These are phyloP conservation scores for Dothidotthia symphoricarpi DNA, from an alignment of 2,329 filamentous ascomycete genomes.

Conservation along the genomic window DNA sequence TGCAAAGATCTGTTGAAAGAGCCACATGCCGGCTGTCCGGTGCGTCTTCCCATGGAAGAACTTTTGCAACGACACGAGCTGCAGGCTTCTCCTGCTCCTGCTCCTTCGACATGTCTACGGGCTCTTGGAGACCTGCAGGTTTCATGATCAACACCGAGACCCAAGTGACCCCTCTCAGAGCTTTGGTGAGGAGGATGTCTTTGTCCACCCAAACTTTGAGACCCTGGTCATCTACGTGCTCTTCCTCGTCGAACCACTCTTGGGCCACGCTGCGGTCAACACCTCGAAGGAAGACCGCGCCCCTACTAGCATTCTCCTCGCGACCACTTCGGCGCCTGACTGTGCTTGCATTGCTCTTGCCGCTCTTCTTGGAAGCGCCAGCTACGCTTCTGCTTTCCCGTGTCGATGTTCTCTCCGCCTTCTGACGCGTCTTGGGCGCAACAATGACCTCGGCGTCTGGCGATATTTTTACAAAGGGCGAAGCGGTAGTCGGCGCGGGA, in stretches of 20 bases:
- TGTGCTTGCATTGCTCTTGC: slow-evolving; percentile 72
- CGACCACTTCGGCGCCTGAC: slow-evolving; percentile 57
- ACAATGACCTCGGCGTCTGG: slow-evolving; percentile 97
- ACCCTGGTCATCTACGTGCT: slow-evolving; percentile 48
- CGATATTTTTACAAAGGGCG: slow-evolving; percentile 85
- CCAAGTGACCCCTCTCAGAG: slow-evolving; percentile 73
- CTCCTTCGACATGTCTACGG: slow-evolving; percentile 70
- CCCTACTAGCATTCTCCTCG: slow-evolving; percentile 65
- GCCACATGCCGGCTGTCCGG: slow-evolving; percentile 78
- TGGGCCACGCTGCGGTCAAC: slow-evolving; percentile 67
- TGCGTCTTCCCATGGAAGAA: slow-evolving; percentile 80
- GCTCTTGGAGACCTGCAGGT: slow-evolving; percentile 71
- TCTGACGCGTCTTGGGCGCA: slow-evolving; percentile 83
- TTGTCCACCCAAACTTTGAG: slow-evolving; percentile 83
- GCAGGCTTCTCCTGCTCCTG: slow-evolving; percentile 58
- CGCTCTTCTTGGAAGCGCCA: slow-evolving; percentile 75
- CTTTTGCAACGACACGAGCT: slow-evolving; percentile 70
- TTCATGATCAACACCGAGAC: slow-evolving; percentile 83
- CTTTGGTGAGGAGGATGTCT: slow-evolving; percentile 69
- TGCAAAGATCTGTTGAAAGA: slow-evolving; percentile 74
- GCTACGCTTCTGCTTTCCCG: slow-evolving; percentile 77
- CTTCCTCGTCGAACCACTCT: slow-evolving; percentile 76
- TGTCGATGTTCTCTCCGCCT: slow-evolving; percentile 59
- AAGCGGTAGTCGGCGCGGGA: slow-evolving; percentile 65
- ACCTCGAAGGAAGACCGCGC: slow-evolving; percentile 73